phyloP scores from a whole-genome alignment of 2,329 filamentous ascomycete genomes.

The Dryadomyces quercivorus region DNA sequence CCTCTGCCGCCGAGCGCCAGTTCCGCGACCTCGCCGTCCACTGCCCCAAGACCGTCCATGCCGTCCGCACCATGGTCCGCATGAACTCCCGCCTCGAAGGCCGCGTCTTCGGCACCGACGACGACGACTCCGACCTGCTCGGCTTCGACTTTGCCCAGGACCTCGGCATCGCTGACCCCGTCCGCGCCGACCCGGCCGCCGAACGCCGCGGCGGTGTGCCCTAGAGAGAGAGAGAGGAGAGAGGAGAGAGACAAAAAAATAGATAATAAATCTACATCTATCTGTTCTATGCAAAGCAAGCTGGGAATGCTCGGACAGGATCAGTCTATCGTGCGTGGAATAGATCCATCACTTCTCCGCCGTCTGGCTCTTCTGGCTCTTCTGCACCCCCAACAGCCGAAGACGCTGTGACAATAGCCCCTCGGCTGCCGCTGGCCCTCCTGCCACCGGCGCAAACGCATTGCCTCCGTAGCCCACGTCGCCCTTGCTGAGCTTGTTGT shows the following conservation, averaged over 20 bases:
- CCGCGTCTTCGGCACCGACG: constrained; percentile 11
- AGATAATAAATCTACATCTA: too few species aligned
- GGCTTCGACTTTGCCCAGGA: background rate
- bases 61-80: constrained; percentile 19
- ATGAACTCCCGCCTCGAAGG: constrained; percentile 14
- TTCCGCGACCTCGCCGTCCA: constrained; percentile 24
- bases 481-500: constrained; percentile 57
- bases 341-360: background rate
- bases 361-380: background rate
- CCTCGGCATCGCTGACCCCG: background rate
- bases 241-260: too few species aligned
- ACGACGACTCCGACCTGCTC: background rate
- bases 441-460: constrained; percentile 24
- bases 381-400: constrained; percentile 44
- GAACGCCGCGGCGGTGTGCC: too few species aligned
- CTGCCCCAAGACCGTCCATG: constrained; percentile 28
- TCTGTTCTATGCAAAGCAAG: too few species aligned
- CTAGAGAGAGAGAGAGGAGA: too few species aligned
- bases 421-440: constrained; percentile 35
- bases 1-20: constrained; percentile 27
- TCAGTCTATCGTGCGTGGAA: too few species aligned
- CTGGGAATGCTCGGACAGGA: too few species aligned
- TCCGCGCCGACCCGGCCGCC: too few species aligned
- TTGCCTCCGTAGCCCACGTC: constrained; percentile 52
- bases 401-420: constrained; percentile 60